phyloP scores from a whole-genome alignment of 768 basidiomycete species.

The Pulveroboletus frians region DNA sequence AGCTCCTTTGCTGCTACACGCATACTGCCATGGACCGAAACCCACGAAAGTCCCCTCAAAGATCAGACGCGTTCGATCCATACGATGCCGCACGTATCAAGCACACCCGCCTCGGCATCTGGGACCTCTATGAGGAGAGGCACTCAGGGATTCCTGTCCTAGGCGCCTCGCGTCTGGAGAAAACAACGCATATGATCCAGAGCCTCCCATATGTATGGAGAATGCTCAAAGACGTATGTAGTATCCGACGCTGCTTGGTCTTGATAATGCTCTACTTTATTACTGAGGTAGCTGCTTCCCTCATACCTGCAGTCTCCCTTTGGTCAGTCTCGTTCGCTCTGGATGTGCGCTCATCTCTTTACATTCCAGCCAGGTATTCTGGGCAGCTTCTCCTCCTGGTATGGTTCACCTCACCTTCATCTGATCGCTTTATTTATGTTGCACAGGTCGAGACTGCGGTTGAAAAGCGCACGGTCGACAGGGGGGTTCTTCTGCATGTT shows the following conservation, averaged over 20 bases:
- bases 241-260: slow-evolving; percentile 47
- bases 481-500: slow-evolving; percentile 47
- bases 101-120: slow-evolving; percentile 62
- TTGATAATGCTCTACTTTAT: slow-evolving; percentile 44
- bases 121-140: slow-evolving; percentile 71
- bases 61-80: slow-evolving; percentile 33
- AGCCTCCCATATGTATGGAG: slow-evolving; percentile 58
- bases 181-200: slow-evolving; percentile 41
- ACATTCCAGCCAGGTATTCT: slow-evolving; percentile 48
- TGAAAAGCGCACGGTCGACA: slow-evolving; percentile 58
- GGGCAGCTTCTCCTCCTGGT: slow-evolving; percentile 63
- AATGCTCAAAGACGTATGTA: slow-evolving; percentile 59
- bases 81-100: slow-evolving; percentile 40
- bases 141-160: slow-evolving; percentile 38
- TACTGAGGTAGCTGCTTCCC: slow-evolving; percentile 39
- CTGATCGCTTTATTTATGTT: slow-evolving; percentile 7
- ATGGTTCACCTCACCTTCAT: slow-evolving; percentile 17
- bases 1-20: background rate
- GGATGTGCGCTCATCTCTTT: background rate
- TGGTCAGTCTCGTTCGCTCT: slow-evolving; percentile 38
- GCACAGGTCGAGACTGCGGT: slow-evolving; percentile 60
- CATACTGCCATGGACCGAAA: background rate
- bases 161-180: slow-evolving; percentile 42
- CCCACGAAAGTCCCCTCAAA: slow-evolving; percentile 5
- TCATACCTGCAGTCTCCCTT: slow-evolving; percentile 61